Base-by-base conservation (phyloP, 1,139 yeast species). In the Yamadazyma oceani region DNA sequence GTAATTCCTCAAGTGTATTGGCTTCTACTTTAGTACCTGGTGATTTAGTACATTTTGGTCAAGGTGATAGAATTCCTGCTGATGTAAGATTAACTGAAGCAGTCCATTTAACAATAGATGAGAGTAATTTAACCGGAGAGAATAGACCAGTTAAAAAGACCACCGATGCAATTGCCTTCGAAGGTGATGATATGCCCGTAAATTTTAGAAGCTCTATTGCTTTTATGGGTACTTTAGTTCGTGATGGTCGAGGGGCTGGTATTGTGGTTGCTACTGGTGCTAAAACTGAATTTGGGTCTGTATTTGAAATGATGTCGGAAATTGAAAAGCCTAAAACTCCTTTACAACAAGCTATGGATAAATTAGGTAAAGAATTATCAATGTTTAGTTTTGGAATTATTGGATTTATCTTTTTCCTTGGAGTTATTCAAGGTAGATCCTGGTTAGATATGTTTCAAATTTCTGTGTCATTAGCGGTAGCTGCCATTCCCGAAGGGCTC, bases 361-460 rank as follows among this genome's bases (percentile, higher is more conserved):
- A 85, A 55, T 73, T 92, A 44, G 97, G 97, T 32, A 85, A 87
- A 56, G 96, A 92, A 51, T 71, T 92, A 36, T 86, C 96, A 0
- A 60, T 82, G 32, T 78, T 86, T 56, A 83, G 95, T 63, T 90
- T 92, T 64, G 77, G 71, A 23, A 82, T 90, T 12, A 92, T 92
- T 62, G 96, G 95, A 32, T 58, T 85, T 17, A 92, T 92, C 55
- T 89, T 96, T 53, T 55, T 90, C 22, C 73, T 90, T 50, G 98
- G 97, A 41, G 73, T 92, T 16, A 40, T 86, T 35, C 96, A 90
- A 66, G 97, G 97, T 36, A 83, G 95, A 45, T 75, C 86, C 8
- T 88, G 96, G 96, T 72, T 92, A 43, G 97, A 90, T 46, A 92
- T 92, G 96, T 90, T 92, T 64, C 96, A 92, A 58, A 89, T 92